Base-by-base conservation (phyloP, 2,329 filamentous ascomycete genomes). In the Phaeosphaeria sp. region DNA sequence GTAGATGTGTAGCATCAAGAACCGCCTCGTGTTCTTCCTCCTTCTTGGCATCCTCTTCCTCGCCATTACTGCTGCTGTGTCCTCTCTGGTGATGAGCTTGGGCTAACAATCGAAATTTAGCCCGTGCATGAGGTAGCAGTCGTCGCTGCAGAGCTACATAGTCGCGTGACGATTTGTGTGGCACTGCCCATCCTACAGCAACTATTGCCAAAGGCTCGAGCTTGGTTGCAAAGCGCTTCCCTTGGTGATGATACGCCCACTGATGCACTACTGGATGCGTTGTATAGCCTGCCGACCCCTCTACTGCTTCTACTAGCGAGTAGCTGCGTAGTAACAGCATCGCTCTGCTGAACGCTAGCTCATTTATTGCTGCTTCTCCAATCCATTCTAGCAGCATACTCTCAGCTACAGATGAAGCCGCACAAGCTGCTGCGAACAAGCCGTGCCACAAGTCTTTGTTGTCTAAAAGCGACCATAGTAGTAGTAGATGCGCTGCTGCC, bases 391-490 rank as follows among this genome's bases (percentile, higher is more conserved):
- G 59, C 22, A 66, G 49, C 49, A 57, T 54, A 9, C 21, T 47
- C n/a, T 22, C 21, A 30, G 55, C 54, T 49, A 30, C 49, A 11
- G 43, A 21, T 36, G 44, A 61, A 2, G 7, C 22, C 46, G 43
- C n/a, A n/a, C 46, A 58, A 39, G 59, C 55, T 48, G 33, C 48
- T 27, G 65, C 55, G 21, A 72, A 53, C 27, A 75, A 55, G 50
- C 68, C 59, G 49, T 68, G 60, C 69, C 67, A 73, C 10, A 75
- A 18, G 30, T 72, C 65, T 36, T 62, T 65, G 30, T 62, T 64
- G 46, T 73, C 62, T 0, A 73, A 55, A 46, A 66, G 70, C 15
- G 59, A 66, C 70, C 64, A 75, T 18, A 74, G 62, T 6, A 71
- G 66, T 10, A 77, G 66, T 39, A 74, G 53, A 5, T 68, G 56